Evolutionary conservation across 2,329 filamentous ascomycete genomes (phyloP).

Genomic region (Aspergillus fumigatiaffinis): DNA sequence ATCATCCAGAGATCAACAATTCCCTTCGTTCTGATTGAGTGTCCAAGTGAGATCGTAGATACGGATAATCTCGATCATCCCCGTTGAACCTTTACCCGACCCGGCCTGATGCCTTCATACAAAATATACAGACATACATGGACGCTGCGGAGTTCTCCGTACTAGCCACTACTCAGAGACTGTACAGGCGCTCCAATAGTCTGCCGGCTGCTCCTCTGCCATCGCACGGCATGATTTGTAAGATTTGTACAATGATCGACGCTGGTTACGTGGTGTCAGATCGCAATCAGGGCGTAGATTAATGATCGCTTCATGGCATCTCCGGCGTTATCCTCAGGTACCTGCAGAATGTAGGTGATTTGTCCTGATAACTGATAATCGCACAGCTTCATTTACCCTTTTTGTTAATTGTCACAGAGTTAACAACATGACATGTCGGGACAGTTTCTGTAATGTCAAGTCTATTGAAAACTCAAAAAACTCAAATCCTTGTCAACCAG

Average conservation of each 20-base stretch:
- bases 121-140: not conserved
- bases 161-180: not conserved
- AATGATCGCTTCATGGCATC: not conserved
- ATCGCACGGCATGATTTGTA: not conserved
- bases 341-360: not conserved
- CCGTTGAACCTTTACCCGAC: not conserved
- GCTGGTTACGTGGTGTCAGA: not conserved
- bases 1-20: no score
- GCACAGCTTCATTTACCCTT: no score
- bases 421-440: no score
- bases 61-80: not conserved
- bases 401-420: no score
- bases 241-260: not conserved
- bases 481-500: not conserved
- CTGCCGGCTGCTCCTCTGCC: not conserved
- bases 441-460: no score
- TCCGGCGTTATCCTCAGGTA: not conserved
- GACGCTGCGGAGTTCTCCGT: not conserved
- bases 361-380: no score
- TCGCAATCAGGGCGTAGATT: not conserved
- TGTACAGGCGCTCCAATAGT: not conserved
- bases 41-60: not conserved
- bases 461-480: not conserved
- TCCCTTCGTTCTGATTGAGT: not conserved
- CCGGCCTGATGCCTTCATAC: not conserved